These are phyloP conservation scores for Ceratobasidium sp. DNA, from an alignment of 1,284 basidiomycete species.

Conservation along the genomic window DNA sequence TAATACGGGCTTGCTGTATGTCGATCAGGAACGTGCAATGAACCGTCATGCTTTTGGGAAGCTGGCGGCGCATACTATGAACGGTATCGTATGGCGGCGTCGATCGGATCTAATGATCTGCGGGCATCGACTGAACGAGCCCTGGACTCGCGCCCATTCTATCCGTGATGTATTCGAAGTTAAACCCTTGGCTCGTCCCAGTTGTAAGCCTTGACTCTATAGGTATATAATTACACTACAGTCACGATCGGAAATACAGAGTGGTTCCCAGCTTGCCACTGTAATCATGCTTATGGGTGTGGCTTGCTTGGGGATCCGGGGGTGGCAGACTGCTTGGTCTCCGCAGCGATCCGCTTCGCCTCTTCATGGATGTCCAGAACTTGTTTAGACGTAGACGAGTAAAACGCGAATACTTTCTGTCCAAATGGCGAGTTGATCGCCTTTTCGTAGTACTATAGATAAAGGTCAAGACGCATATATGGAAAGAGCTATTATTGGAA, in stretches of 20 bases:
- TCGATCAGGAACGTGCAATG: no score
- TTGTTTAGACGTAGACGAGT: constrained; percentile 80
- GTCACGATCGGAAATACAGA: background rate
- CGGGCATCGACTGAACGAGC: no score
- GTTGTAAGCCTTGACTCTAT: no score
- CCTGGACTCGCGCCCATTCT: no score
- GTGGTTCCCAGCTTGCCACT: background rate
- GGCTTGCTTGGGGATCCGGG: constrained; percentile 44
- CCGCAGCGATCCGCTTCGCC: constrained; percentile 72
- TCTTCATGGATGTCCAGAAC: constrained; percentile 86
- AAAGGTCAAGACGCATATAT: constrained; percentile 29
- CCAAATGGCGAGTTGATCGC: constrained; percentile 77
- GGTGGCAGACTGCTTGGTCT: constrained; percentile 56
- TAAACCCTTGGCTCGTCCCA: no score
- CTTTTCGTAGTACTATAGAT: constrained; percentile 73
- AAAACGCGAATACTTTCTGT: constrained; percentile 73
- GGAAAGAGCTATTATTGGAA: constrained; percentile 42
- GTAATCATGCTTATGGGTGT: background rate
- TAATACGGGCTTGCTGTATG: no score
- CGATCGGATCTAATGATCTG: no score
- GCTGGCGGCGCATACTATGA: no score
- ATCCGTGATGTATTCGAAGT: no score
- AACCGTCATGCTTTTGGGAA: no score
- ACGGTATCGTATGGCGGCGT: no score
- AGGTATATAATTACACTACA: background rate